A percentile compares a stretch with the other conserved stretches of the same genome.
phyloP scores from a whole-genome alignment of 164 flowering plant species.

The Brasenia schreberi region DNA sequence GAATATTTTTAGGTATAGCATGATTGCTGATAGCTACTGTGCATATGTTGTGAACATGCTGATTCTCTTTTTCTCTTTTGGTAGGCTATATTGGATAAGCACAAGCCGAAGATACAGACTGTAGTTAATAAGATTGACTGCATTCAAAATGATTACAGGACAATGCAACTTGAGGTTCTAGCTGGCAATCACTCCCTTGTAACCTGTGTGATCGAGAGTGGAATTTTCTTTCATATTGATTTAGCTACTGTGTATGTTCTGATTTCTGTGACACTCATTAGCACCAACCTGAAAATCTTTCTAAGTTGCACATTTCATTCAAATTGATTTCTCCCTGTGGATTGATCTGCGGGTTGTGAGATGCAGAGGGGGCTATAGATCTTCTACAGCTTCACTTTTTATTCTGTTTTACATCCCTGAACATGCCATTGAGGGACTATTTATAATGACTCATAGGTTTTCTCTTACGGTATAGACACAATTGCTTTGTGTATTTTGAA shows the following conservation, averaged over 20 bases:
- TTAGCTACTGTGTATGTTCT: conserved; percentile 66
- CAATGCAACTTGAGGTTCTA: conserved; percentile 95
- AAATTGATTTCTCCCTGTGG: neutral
- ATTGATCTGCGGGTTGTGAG: neutral
- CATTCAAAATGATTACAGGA: conserved; percentile 75
- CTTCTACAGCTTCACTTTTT: too few relatives aligned
- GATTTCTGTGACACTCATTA: neutral
- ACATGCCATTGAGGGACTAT: too few relatives aligned
- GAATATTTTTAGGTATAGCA: neutral
- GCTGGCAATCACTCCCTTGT: conserved; percentile 89
- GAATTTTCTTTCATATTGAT: conserved; percentile 73
- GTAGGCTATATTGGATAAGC: conserved; percentile 68
- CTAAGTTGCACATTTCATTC: neutral
- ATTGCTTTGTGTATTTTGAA: too few relatives aligned
- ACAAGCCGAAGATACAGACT: conserved; percentile 81
- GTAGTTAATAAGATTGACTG: conserved; percentile 86
- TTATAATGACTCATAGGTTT: too few relatives aligned
- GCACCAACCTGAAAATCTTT: neutral
- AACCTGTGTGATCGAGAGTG: conserved; percentile 73
- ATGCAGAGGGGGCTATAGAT: too few relatives aligned
- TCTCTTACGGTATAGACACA: too few relatives aligned
- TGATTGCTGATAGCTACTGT: neutral
- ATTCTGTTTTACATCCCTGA: too few relatives aligned
- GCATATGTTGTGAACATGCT: neutral
- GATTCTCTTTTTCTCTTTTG: neutral